Conservation (phyloP, 2,329 filamentous ascomycete genomes). For the Tolypocladium endophyticum region DNA sequence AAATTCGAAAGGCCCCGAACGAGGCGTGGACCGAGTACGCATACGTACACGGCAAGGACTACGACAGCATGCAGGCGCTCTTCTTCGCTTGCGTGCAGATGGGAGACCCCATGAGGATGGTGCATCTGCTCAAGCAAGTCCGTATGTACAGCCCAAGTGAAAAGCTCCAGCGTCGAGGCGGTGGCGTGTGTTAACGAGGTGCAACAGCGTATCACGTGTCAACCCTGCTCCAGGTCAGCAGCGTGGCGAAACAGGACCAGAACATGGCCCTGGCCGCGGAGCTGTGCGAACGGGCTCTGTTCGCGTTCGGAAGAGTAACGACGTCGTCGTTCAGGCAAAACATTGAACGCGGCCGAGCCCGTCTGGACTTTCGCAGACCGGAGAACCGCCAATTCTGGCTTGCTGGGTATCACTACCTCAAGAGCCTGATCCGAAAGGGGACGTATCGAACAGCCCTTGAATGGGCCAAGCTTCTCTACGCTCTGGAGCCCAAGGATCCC, state of each 20-base stretch:
- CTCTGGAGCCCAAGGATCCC: conserved; percentile 66
- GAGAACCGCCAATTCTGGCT: conserved; percentile 94
- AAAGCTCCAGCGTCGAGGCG: not conserved
- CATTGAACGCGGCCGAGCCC: conserved; percentile 66
- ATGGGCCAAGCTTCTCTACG: conserved; percentile 79
- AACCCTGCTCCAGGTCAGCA: conserved; percentile 85
- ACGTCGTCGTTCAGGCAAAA: conserved; percentile 72
- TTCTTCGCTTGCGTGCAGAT: conserved; percentile 79
- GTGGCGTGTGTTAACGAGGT: not conserved
- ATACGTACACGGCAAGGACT: conserved; percentile 64
- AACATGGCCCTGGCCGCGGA: conserved; percentile 81
- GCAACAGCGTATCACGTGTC: conserved; percentile 73
- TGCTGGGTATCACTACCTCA: conserved; percentile 79
- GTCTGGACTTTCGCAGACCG: conserved; percentile 67
- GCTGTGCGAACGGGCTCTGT: conserved; percentile 80
- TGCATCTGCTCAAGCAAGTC: conserved; percentile 50
- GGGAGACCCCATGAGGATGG: conserved; percentile 70
- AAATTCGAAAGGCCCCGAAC: conserved; percentile 27
- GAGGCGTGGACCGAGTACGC: conserved; percentile 59
- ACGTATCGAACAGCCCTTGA: conserved; percentile 89
- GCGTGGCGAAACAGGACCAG: conserved; percentile 82
- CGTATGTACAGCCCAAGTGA: conserved; percentile 19
- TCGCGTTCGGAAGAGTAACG: conserved; percentile 82
- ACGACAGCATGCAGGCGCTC: conserved; percentile 62
- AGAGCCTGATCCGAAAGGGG: conserved; percentile 77